Evolutionary conservation across 169 alveolate genomes (phyloP).

Genomic region (Eimeria tenella): DNA sequence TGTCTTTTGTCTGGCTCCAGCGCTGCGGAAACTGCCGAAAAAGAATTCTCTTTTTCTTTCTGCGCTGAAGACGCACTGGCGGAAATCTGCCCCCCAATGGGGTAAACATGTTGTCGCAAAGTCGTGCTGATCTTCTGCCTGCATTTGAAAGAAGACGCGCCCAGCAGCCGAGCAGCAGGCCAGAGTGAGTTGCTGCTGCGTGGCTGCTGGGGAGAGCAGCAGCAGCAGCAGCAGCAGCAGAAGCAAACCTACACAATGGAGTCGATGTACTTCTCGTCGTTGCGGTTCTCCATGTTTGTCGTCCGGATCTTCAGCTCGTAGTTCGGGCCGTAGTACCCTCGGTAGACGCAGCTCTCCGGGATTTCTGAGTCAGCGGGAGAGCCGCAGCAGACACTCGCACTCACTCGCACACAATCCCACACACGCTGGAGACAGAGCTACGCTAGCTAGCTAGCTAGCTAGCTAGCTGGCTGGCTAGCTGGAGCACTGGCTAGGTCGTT

Average conservation of each 20-base stretch:
- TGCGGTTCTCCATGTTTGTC: slow-evolving; percentile 93
- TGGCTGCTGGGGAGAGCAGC: not conserved
- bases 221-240: not conserved
- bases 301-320: slow-evolving; percentile 90
- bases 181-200: not conserved
- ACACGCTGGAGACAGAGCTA: no score
- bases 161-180: not conserved
- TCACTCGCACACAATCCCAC: not conserved
- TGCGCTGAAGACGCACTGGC: slow-evolving; percentile 53
- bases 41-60: not conserved
- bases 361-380: slow-evolving; percentile 32
- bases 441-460: no score
- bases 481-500: no score
- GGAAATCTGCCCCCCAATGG: slow-evolving; percentile 72
- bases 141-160: not conserved
- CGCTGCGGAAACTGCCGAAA: not conserved
- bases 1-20: no score
- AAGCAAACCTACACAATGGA: slow-evolving; percentile 61
- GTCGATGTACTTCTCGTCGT: slow-evolving; percentile 96
- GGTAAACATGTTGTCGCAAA: slow-evolving; percentile 52
- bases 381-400: not conserved
- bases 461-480: no score
- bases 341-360: slow-evolving; percentile 92
- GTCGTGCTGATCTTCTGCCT: slow-evolving; percentile 69
- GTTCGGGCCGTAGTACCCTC: slow-evolving; percentile 94